Evolutionary conservation across 2,329 filamentous ascomycete genomes (phyloP).

Genomic region (Calonectria pteridis): DNA sequence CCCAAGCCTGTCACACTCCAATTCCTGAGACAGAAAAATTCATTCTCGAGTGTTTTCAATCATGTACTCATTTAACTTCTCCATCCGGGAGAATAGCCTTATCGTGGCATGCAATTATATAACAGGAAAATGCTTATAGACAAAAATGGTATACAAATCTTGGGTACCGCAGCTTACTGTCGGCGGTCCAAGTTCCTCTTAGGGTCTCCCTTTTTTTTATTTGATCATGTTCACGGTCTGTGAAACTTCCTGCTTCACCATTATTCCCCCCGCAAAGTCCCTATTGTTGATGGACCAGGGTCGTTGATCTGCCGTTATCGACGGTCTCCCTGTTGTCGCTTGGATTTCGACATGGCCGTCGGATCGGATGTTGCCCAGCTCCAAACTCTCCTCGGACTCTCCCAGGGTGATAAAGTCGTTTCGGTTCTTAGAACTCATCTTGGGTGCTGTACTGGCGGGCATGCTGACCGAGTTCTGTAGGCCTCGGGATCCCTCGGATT

Average conservation of each 20-base stretch:
- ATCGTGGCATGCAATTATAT: background rate
- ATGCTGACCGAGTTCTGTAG: background rate
- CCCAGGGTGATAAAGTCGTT: constrained; percentile 21
- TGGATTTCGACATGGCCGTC: constrained; percentile 10
- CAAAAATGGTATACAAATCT: background rate
- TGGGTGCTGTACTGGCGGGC: background rate
- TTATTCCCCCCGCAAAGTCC: constrained; percentile 3
- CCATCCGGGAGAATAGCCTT: background rate
- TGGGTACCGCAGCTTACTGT: background rate
- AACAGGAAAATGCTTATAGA: background rate
- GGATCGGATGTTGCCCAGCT: constrained; percentile 15
- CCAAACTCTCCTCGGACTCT: constrained; percentile 23
- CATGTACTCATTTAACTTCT: background rate
- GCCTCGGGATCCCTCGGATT: constrained; percentile 4
- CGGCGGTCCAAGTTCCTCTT: background rate
- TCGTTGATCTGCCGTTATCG: background rate
- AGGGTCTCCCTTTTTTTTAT: background rate
- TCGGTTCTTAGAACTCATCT: constrained; percentile 3
- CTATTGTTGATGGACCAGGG: background rate
- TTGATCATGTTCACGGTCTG: constrained; percentile 14
- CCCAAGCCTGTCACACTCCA: no score
- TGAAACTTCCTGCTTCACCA: constrained; percentile 23
- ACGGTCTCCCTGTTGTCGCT: background rate
- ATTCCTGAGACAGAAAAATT: no score
- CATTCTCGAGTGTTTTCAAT: background rate